phyloP scores from a whole-genome alignment of 2,329 filamentous ascomycete genomes.

The Xylariaceae sp. region DNA sequence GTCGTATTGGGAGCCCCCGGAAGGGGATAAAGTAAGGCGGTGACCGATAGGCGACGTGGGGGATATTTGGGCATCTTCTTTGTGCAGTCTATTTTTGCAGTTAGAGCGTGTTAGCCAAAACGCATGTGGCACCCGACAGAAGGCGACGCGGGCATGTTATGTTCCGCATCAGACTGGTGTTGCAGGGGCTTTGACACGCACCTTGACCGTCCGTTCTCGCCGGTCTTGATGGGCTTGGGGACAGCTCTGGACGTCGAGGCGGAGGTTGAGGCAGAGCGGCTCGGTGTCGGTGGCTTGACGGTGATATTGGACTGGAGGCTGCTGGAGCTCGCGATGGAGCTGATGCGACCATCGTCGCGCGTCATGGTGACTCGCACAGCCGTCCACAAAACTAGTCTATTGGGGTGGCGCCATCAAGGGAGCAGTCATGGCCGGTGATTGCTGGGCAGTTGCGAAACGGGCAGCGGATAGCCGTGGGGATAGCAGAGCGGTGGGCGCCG shows the following conservation, averaged over 20 bases:
- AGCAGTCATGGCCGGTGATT: conserved; percentile 17
- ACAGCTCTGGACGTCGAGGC: conserved; percentile 32
- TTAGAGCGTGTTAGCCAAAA: no score
- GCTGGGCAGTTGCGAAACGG: conserved; percentile 2
- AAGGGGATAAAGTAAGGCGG: conserved; percentile 41
- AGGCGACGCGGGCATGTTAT: no score
- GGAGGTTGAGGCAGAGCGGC: conserved; percentile 30
- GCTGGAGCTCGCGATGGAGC: conserved; percentile 61
- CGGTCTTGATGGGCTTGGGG: conserved; percentile 52
- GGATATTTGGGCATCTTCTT: conserved; percentile 46
- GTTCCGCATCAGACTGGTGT: not conserved
- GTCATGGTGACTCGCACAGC: conserved; percentile 52
- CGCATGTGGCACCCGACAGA: no score
- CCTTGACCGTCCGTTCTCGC: conserved; percentile 47
- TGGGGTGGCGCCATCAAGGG: conserved; percentile 27
- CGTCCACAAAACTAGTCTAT: conserved; percentile 24
- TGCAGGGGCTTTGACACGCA: conserved; percentile 28
- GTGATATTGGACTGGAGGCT: conserved; percentile 66
- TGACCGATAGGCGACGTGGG: conserved; percentile 44
- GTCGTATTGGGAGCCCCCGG: conserved; percentile 49
- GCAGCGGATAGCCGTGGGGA: no score
- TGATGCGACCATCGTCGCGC: conserved; percentile 65
- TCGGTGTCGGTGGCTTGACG: conserved; percentile 44
- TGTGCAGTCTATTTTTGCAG: conserved; percentile 29
- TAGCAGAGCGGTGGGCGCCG: no score